Conservation (phyloP, 768 basidiomycete genomes). For the Leccinum boreale region DNA sequence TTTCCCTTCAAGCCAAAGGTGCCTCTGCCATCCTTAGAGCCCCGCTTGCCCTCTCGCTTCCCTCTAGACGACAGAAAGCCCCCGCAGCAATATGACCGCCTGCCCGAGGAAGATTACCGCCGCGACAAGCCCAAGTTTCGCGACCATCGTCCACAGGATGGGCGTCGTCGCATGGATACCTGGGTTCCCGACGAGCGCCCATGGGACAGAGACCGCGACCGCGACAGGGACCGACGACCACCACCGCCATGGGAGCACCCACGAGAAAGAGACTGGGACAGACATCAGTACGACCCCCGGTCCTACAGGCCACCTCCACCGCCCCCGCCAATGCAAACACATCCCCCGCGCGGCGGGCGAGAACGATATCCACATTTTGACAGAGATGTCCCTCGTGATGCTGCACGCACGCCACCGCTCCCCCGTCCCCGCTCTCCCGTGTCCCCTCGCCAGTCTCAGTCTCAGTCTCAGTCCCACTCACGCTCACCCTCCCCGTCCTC, state of each 20-base stretch:
- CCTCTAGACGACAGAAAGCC: slow-evolving; percentile 25
- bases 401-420: slow-evolving; percentile 19
- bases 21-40: not conserved
- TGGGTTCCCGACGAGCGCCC: slow-evolving; percentile 28
- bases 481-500: slow-evolving; percentile 39
- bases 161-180: slow-evolving; percentile 22
- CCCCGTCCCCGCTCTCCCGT: slow-evolving; percentile 21
- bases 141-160: slow-evolving; percentile 19
- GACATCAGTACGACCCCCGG: slow-evolving; percentile 17
- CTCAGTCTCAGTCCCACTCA: slow-evolving; percentile 38
- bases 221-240: slow-evolving; percentile 29
- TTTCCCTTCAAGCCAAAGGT: slow-evolving; percentile 70
- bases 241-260: slow-evolving; percentile 18
- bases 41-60: slow-evolving; percentile 33
- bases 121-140: slow-evolving; percentile 25
- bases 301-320: slow-evolving; percentile 18
- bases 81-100: slow-evolving; percentile 35
- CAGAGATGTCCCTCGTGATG: slow-evolving; percentile 22
- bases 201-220: slow-evolving; percentile 20
- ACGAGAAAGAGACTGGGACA: slow-evolving; percentile 25
- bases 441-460: slow-evolving; percentile 24
- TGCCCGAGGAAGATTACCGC: slow-evolving; percentile 46
- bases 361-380: slow-evolving; percentile 24
- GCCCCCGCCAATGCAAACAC: slow-evolving; percentile 1
- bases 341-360: slow-evolving; percentile 16